phyloP scores from a whole-genome alignment of 2,329 filamentous ascomycete genomes.

The Aspergillus novoparasiticus region DNA sequence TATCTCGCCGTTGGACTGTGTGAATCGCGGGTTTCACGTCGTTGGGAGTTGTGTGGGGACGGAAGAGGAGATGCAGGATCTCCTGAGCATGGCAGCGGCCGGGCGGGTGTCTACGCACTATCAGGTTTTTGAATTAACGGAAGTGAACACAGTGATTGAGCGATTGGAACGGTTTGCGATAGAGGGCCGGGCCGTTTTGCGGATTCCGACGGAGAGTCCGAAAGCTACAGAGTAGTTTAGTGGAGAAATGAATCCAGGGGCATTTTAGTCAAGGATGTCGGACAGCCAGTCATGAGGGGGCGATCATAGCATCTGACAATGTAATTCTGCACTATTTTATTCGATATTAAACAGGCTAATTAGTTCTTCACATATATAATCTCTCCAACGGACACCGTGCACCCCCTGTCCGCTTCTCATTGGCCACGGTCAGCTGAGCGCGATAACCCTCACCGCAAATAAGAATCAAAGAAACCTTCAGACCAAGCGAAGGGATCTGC shows the following conservation, averaged over 20 bases:
- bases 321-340: not conserved
- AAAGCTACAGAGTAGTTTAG: not conserved
- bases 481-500: not conserved
- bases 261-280: too few relatives aligned
- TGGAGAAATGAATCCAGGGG: not conserved
- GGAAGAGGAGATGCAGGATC: conserved; percentile 42
- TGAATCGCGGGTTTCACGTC: conserved; percentile 34
- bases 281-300: not conserved
- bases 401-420: not conserved
- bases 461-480: not conserved
- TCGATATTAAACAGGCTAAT: not conserved
- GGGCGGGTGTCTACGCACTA: conserved; percentile 33
- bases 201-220: conserved; percentile 29
- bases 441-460: conserved; percentile 7
- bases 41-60: conserved; percentile 44
- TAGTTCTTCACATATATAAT: not conserved
- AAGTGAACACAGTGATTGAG: conserved; percentile 27
- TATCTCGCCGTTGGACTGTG: conserved; percentile 44
- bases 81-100: conserved; percentile 38
- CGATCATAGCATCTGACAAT: not conserved
- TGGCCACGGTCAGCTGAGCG: conserved; percentile 1
- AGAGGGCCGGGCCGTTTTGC: conserved; percentile 29
- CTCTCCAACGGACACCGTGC: not conserved
- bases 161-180: conserved; percentile 28
- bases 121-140: conserved; percentile 27